Percentiles rank a stretch among this genome's conserved stretches.
Conservation (phyloP, 768 basidiomycete species). For the Tricholoma sp. region DNA sequence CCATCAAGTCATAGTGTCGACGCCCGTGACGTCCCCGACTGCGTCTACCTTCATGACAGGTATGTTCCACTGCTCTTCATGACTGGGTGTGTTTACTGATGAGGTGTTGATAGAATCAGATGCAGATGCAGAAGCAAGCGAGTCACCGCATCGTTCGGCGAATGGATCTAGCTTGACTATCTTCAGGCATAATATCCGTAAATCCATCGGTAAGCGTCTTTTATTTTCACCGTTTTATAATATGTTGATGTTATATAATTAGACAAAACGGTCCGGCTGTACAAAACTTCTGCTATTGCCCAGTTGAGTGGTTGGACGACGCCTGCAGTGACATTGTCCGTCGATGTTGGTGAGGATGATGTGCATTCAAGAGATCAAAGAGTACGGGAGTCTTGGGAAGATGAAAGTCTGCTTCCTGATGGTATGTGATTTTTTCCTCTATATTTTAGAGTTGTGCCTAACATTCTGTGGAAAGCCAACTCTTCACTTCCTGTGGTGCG, state of each 20-base stretch:
- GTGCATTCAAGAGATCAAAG: slow-evolving; percentile 17
- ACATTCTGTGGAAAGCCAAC: slow-evolving; percentile 27
- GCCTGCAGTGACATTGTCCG: slow-evolving; percentile 37
- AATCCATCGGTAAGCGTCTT: slow-evolving; percentile 58
- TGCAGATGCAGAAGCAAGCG: slow-evolving; percentile 4
- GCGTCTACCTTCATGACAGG: slow-evolving; percentile 12
- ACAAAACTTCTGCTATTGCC: slow-evolving; percentile 56
- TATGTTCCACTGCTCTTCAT: not conserved
- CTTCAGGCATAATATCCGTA: slow-evolving; percentile 66
- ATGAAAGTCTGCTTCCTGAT: slow-evolving; percentile 37
- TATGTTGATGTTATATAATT: not conserved
- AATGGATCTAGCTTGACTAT: slow-evolving; percentile 31
- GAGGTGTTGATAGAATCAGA: not conserved
- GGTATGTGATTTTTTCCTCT: slow-evolving; percentile 25
- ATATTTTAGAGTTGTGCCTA: not conserved
- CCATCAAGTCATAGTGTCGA: not conserved
- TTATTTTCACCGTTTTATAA: not conserved
- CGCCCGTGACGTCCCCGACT: slow-evolving; percentile 6
- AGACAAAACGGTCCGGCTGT: slow-evolving; percentile 68
- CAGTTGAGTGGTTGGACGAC: slow-evolving; percentile 40
- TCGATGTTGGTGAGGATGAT: slow-evolving; percentile 29
- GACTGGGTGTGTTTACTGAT: not conserved
- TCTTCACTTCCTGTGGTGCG: slow-evolving; percentile 51
- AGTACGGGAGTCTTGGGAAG: slow-evolving; percentile 44
- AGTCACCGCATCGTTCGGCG: slow-evolving; percentile 6